A percentile compares a stretch with the other conserved stretches of the same genome.
Conservation (phyloP, 2,329 filamentous ascomycete species). For the Aspergillus brasiliensis region DNA sequence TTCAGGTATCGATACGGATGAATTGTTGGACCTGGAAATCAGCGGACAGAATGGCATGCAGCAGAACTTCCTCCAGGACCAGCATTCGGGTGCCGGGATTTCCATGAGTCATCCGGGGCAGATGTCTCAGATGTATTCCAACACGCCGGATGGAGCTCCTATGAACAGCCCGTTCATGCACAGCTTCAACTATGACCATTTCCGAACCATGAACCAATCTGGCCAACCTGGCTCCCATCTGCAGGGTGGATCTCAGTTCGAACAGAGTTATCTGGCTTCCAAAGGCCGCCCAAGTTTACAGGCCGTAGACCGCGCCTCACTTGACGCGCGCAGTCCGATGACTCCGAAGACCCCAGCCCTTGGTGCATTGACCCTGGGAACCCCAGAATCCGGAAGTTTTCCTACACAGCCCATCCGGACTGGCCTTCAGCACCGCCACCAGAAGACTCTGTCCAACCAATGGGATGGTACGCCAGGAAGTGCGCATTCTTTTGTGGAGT, state of each 20-base stretch:
- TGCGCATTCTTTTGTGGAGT: slow-evolving; percentile 77
- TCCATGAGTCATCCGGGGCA: slow-evolving; percentile 68
- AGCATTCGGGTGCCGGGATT: slow-evolving; percentile 54
- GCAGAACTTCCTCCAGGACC: slow-evolving; percentile 51
- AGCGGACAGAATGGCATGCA: slow-evolving; percentile 43
- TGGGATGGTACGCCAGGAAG: slow-evolving; percentile 88
- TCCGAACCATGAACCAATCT: slow-evolving; percentile 65
- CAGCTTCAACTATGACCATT: slow-evolving; percentile 76
- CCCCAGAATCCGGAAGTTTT: slow-evolving; percentile 71
- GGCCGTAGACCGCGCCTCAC: slow-evolving; percentile 71
- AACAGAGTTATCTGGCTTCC: slow-evolving; percentile 60
- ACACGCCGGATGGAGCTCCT: slow-evolving; percentile 86
- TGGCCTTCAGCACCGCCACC: slow-evolving; percentile 63
- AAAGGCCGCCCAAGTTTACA: slow-evolving; percentile 65
- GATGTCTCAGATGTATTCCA: slow-evolving; percentile 76
- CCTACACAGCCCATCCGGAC: slow-evolving; percentile 77
- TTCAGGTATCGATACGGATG: slow-evolving; percentile 82
- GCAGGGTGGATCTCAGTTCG: slow-evolving; percentile 46
- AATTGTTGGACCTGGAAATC: slow-evolving; percentile 69
- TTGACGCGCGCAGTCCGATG: slow-evolving; percentile 75
- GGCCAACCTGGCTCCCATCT: slow-evolving; percentile 42
- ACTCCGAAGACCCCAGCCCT: slow-evolving; percentile 83
- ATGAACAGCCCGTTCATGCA: slow-evolving; percentile 88
- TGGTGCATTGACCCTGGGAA: slow-evolving; percentile 69
- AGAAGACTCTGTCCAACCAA: slow-evolving; percentile 82